Conservation (phyloP, 2,329 filamentous ascomycete species). For the Didymella keratinophila region DNA sequence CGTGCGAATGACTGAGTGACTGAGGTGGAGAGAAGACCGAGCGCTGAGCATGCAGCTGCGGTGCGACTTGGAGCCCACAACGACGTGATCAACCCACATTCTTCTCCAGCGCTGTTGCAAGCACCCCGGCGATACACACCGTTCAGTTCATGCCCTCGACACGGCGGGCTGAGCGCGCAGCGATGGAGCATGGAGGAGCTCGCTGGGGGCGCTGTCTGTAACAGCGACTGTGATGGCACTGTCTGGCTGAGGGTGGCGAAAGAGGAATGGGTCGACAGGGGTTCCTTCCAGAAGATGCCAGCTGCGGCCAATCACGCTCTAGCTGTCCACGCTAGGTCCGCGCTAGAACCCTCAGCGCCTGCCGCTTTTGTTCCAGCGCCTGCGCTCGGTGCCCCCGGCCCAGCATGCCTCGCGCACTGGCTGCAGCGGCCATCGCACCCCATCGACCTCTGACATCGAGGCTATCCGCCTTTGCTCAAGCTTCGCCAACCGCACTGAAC, state of each 20-base stretch:
- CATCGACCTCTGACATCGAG: constrained; percentile 23
- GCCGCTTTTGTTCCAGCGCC: constrained; percentile 23
- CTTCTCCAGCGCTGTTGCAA: no score
- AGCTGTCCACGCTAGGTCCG: background rate
- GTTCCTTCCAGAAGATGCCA: constrained; percentile 10
- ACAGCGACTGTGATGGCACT: constrained; percentile 21
- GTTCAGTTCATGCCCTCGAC: background rate
- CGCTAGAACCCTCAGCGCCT: constrained; percentile 22
- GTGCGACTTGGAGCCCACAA: constrained; percentile 9
- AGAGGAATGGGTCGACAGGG: constrained; percentile 12
- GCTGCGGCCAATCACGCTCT: constrained; percentile 9
- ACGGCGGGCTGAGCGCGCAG: constrained; percentile 8
- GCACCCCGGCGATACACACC: no score
- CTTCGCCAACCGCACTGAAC: constrained; percentile 23
- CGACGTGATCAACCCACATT: background rate
- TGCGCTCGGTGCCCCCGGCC: background rate
- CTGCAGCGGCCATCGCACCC: constrained; percentile 17
- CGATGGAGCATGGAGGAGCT: background rate
- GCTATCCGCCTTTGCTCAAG: constrained; percentile 24
- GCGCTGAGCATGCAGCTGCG: constrained; percentile 21
- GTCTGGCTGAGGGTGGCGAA: constrained; percentile 22
- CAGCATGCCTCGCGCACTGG: constrained; percentile 16
- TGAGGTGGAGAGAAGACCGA: constrained; percentile 18
- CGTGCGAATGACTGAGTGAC: constrained; percentile 7
- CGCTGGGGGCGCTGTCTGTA: constrained; percentile 19